Evolutionary conservation across 192 early-diverging fungal genomes (phyloP).

Genomic region (Coemansia sp.): DNA sequence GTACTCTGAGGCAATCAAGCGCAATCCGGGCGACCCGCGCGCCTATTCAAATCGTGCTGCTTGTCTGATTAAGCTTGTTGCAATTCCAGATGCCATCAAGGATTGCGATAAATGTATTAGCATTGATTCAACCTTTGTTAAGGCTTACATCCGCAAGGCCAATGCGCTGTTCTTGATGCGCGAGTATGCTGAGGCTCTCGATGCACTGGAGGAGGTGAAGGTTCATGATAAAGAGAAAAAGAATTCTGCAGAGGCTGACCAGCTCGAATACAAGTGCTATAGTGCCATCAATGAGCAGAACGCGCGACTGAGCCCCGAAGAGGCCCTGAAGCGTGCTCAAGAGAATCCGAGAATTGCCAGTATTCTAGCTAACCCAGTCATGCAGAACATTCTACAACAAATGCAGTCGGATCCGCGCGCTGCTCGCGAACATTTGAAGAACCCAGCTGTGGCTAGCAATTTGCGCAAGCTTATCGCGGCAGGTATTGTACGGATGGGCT

Average conservation of each 20-base stretch:
- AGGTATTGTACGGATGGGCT: constrained; percentile 76
- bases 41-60: constrained; percentile 96
- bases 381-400: constrained; percentile 95
- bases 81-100: constrained; percentile 89
- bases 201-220: constrained; percentile 76
- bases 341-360: constrained; percentile 87
- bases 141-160: constrained; percentile 96
- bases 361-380: constrained; percentile 89
- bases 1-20: constrained; percentile 97
- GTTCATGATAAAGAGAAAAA: constrained; percentile 80
- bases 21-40: constrained; percentile 84
- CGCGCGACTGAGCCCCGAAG: constrained; percentile 62
- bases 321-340: constrained; percentile 80
- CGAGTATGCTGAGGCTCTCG: constrained; percentile 82
- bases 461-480: constrained; percentile 90
- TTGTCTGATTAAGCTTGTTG: constrained; percentile 92
- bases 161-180: constrained; percentile 83
- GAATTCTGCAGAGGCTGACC: constrained; percentile 80
- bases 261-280: constrained; percentile 78
- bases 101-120: constrained; percentile 88
- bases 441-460: constrained; percentile 89
- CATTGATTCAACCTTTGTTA: constrained; percentile 84
- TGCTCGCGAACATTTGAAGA: constrained; percentile 93
- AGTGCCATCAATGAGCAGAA: constrained; percentile 66
- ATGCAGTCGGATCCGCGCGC: constrained; percentile 96